Evolutionary conservation across 1,284 basidiomycete genomes (phyloP).

Genomic region (Retiboletus flavoniger): DNA sequence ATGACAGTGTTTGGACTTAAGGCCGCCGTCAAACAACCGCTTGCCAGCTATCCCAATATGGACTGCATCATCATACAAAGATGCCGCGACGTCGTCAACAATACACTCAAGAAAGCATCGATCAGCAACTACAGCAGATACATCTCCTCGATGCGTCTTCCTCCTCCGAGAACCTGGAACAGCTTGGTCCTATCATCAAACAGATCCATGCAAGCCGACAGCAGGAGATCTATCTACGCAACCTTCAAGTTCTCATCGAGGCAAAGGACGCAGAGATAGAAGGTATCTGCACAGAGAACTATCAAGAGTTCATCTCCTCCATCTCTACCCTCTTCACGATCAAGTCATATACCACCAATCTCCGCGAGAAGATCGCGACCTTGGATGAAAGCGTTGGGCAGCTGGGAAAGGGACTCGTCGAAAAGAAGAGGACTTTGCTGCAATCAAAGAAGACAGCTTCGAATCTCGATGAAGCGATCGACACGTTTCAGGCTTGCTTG

Average conservation of each 20-base stretch:
- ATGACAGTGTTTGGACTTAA: conserved; percentile 27
- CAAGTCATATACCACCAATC: conserved; percentile 82
- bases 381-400: conserved; percentile 72
- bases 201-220: conserved; percentile 89
- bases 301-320: conserved; percentile 96
- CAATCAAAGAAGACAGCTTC: conserved; percentile 90
- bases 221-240: conserved; percentile 88
- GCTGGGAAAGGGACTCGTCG: conserved; percentile 80
- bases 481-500: conserved; percentile 89
- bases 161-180: conserved; percentile 88
- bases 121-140: conserved; percentile 84
- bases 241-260: conserved; percentile 82
- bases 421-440: conserved; percentile 87
- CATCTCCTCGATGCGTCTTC: conserved; percentile 83
- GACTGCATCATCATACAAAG: conserved; percentile 8
- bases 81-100: conserved; percentile 74
- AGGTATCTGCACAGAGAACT: conserved; percentile 92
- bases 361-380: conserved; percentile 74
- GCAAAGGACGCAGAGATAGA: conserved; percentile 97
- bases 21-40: conserved; percentile 32
- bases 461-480: conserved; percentile 95
- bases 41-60: conserved; percentile 8
- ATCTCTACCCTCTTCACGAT: conserved; percentile 95
- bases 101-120: conserved; percentile 77
- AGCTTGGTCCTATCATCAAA: conserved; percentile 89